phyloP scores from a whole-genome alignment of 73 alveolate genomes.

The Paramecium pentaurelia region DNA sequence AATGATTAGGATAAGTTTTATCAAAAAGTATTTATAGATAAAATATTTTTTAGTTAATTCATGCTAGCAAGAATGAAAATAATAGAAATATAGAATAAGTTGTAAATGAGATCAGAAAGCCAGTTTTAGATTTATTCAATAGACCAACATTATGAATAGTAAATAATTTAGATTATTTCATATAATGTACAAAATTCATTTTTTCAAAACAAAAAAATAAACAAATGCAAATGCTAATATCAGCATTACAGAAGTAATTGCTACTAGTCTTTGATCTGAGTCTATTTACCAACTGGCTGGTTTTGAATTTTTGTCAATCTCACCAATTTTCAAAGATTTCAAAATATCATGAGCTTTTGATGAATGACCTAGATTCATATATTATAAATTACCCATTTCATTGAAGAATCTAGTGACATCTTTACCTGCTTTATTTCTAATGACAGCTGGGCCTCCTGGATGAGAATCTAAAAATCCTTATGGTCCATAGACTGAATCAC shows the following conservation, averaged over 20 bases:
- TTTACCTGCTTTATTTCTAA: conserved; percentile 55
- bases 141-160: background rate
- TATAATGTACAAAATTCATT: background rate
- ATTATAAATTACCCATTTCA: conserved; percentile 25
- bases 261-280: background rate
- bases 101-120: background rate
- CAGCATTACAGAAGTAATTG: background rate
- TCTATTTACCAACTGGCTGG: background rate
- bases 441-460: conserved; percentile 62
- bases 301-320: background rate
- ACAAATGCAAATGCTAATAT: background rate
- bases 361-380: background rate
- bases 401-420: conserved; percentile 51
- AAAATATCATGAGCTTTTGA: background rate
- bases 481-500: conserved; percentile 48
- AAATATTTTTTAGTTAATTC: background rate
- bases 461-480: conserved; percentile 40
- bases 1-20: background rate
- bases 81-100: background rate
- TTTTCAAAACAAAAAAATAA: background rate
- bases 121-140: background rate
- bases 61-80: background rate
- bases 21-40: background rate
- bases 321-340: conserved; percentile 26
- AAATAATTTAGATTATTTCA: background rate